A percentile compares a stretch with the other conserved stretches of the same genome.
phyloP scores from a whole-genome alignment of 2,329 filamentous ascomycete species.

The Xylariaceae sp. region DNA sequence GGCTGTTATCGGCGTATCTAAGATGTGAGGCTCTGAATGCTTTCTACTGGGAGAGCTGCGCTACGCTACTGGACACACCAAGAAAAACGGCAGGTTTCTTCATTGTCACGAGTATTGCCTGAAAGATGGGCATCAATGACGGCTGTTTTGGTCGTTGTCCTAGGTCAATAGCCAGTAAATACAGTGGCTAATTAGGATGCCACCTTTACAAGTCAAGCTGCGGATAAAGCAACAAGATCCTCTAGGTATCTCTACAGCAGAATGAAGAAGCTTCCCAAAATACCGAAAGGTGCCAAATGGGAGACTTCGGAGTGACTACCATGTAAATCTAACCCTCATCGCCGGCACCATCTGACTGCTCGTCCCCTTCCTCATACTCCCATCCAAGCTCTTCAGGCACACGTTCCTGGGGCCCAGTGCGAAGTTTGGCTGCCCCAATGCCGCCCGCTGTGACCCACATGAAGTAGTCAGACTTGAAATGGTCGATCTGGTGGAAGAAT shows the following conservation, averaged over 20 bases:
- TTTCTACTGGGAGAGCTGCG: too few species aligned
- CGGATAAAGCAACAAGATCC: not conserved
- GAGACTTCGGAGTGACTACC: not conserved
- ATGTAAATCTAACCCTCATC: conserved; percentile 17
- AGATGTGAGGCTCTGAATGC: too few species aligned
- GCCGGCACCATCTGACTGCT: conserved; percentile 43
- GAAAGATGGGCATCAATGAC: too few species aligned
- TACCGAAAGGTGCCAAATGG: not conserved
- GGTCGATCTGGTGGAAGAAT: conserved; percentile 77
- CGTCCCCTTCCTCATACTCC: conserved; percentile 44
- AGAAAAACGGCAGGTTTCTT: too few species aligned
- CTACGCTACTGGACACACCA: too few species aligned
- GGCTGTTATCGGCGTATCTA: not conserved
- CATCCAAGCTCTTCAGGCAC: conserved; percentile 36
- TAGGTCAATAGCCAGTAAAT: too few species aligned
- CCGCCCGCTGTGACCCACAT: conserved; percentile 70
- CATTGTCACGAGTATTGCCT: too few species aligned
- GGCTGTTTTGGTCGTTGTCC: too few species aligned
- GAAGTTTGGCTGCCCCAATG: conserved; percentile 54
- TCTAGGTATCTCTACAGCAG: too few species aligned
- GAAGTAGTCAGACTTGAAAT: conserved; percentile 68
- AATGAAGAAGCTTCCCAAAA: too few species aligned
- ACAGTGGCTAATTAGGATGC: too few species aligned
- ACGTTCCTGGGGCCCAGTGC: conserved; percentile 36
- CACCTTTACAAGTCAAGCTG: too few species aligned